Conservation (phyloP, 2,329 filamentous ascomycete genomes). For the Diaporthe ampelina region DNA sequence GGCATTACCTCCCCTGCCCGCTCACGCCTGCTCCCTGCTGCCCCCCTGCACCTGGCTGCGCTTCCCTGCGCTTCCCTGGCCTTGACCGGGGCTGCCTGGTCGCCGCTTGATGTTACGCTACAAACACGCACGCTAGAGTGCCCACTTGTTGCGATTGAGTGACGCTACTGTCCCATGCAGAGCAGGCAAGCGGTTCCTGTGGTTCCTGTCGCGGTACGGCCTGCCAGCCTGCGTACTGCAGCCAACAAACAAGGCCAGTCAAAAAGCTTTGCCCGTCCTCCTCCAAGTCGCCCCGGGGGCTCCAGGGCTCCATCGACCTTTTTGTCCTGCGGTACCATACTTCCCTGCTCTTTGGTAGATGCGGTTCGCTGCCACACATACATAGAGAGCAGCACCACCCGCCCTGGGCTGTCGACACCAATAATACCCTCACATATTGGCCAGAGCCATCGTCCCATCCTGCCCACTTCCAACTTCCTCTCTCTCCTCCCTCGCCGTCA, state of each 20-base stretch:
- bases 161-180: constrained; percentile 30
- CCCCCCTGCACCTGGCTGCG: not conserved
- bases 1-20: constrained; percentile 3
- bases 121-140: constrained; percentile 30
- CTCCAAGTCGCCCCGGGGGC: not conserved
- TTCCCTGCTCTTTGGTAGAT: constrained; percentile 15
- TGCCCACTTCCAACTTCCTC: constrained; percentile 15
- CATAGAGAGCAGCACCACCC: not conserved
- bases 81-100: constrained; percentile 16
- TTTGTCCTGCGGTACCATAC: constrained; percentile 25
- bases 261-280: constrained; percentile 33
- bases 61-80: not conserved
- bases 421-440: constrained; percentile 40
- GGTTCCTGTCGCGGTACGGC: constrained; percentile 31
- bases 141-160: constrained; percentile 35
- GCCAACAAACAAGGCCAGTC: constrained; percentile 30
- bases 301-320: constrained; percentile 27
- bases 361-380: constrained; percentile 8
- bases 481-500: constrained; percentile 6
- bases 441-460: constrained; percentile 36
- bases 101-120: constrained; percentile 25
- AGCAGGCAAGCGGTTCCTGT: constrained; percentile 31
- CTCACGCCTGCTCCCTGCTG: not conserved
- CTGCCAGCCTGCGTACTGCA: constrained; percentile 9
- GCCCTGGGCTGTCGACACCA: constrained; percentile 35